Evolutionary conservation across 2,329 filamentous ascomycete species (phyloP).

Genomic region (Colletotrichum acutatum): DNA sequence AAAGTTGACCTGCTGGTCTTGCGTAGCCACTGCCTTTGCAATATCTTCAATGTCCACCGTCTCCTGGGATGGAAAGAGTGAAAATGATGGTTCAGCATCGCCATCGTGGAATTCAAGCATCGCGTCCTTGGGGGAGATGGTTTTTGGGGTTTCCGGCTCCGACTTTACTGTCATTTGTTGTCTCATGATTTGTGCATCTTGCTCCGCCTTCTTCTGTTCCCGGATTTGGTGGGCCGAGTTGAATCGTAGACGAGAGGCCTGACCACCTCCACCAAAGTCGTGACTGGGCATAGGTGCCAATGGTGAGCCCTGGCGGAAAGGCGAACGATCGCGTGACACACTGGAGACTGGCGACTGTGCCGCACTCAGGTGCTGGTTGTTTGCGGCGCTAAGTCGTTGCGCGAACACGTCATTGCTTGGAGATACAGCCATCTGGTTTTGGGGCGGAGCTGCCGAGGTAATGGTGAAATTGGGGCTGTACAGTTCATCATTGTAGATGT

Average conservation of each 20-base stretch:
- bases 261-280: conserved; percentile 51
- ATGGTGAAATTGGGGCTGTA: conserved; percentile 78
- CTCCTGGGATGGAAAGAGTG: conserved; percentile 76
- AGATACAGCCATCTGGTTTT: conserved; percentile 60
- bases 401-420: conserved; percentile 72
- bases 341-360: conserved; percentile 59
- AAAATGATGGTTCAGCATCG: conserved; percentile 76
- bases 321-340: conserved; percentile 76
- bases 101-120: conserved; percentile 84
- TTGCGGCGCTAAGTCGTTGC: conserved; percentile 82
- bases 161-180: conserved; percentile 53
- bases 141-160: conserved; percentile 72
- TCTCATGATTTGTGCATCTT: conserved; percentile 61
- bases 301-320: conserved; percentile 80
- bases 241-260: conserved; percentile 44
- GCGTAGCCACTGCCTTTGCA: conserved; percentile 38
- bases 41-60: conserved; percentile 55
- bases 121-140: conserved; percentile 95
- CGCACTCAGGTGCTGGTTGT: conserved; percentile 76
- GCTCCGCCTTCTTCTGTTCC: conserved; percentile 70
- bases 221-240: conserved; percentile 68
- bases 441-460: conserved; percentile 61
- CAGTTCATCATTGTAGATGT: conserved; percentile 85
- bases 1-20: conserved; percentile 1
- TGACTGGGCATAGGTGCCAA: conserved; percentile 60